Evolutionary conservation across 306 rosid genomes (phyloP).

Genomic region (Cercis canadensis): DNA sequence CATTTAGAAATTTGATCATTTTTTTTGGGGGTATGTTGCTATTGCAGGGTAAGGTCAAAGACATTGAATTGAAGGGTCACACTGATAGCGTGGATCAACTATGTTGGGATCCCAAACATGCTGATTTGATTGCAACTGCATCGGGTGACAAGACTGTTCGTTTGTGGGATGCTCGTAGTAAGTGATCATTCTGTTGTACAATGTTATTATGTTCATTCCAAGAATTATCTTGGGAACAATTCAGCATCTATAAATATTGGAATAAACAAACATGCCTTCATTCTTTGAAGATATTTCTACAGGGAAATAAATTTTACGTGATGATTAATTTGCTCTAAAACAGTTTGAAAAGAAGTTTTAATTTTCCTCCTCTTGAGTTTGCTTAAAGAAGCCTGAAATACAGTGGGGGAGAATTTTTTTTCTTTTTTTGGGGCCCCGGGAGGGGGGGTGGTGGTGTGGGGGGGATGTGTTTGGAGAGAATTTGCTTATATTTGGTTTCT

Average conservation of each 20-base stretch:
- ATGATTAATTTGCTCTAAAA: not conserved
- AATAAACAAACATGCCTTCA: constrained; percentile 6
- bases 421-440: not conserved
- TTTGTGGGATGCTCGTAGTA: constrained; percentile 95
- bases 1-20: constrained; percentile 10
- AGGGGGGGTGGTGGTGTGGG: no score
- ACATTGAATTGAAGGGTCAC: constrained; percentile 93
- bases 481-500: constrained; percentile 38
- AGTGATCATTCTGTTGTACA: constrained; percentile 43
- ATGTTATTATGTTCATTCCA: constrained; percentile 27
- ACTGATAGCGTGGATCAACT: constrained; percentile 99
- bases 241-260: not conserved
- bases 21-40: constrained; percentile 4
- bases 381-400: constrained; percentile 8
- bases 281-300: not conserved
- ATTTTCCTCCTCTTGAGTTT: constrained; percentile 9
- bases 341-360: constrained; percentile 1
- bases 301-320: not conserved
- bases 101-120: constrained; percentile 98
- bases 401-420: not conserved
- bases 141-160: constrained; percentile 98
- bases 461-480: constrained; percentile 4
- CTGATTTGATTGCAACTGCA: constrained; percentile 92
- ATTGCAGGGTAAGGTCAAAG: constrained; percentile 81
- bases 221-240: not conserved